Percentiles rank a stretch among this genome's conserved stretches.
Evolutionary conservation across 192 early-diverging fungal species (phyloP).

Genomic region (Phycomyces nitens): DNA sequence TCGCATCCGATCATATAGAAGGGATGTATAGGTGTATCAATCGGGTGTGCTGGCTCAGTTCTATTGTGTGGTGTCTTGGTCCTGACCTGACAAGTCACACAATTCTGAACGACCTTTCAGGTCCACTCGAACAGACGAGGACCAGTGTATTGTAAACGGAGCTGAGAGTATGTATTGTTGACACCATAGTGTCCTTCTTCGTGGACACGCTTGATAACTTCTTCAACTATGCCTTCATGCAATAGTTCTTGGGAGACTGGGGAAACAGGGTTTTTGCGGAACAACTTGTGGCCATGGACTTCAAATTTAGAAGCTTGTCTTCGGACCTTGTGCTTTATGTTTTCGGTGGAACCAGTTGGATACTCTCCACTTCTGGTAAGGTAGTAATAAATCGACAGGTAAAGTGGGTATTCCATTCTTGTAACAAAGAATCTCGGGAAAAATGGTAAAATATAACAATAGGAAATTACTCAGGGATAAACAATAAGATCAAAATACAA

Average conservation of each 20-base stretch:
- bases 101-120: not conserved
- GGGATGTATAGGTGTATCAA: not conserved
- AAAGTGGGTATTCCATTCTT: not conserved
- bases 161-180: not conserved
- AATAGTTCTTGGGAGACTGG: constrained; percentile 1
- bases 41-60: not conserved
- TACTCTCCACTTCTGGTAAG: too few species aligned
- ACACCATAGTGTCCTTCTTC: constrained; percentile 5
- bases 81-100: not conserved
- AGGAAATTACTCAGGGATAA: too few species aligned
- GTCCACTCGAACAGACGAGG: not conserved
- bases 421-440: not conserved
- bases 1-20: not conserved
- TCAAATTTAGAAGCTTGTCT: too few species aligned
- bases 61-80: too few species aligned
- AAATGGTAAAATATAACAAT: too few species aligned
- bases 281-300: too few species aligned
- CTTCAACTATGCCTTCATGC: not conserved
- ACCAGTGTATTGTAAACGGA: not conserved
- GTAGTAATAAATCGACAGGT: too few species aligned
- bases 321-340: too few species aligned
- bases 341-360: too few species aligned
- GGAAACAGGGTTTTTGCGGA: not conserved
- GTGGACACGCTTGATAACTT: not conserved
- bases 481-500: too few species aligned